Evolutionary conservation across 2,329 filamentous ascomycete species (phyloP).

Genomic region (Stachybotrys elegans): DNA sequence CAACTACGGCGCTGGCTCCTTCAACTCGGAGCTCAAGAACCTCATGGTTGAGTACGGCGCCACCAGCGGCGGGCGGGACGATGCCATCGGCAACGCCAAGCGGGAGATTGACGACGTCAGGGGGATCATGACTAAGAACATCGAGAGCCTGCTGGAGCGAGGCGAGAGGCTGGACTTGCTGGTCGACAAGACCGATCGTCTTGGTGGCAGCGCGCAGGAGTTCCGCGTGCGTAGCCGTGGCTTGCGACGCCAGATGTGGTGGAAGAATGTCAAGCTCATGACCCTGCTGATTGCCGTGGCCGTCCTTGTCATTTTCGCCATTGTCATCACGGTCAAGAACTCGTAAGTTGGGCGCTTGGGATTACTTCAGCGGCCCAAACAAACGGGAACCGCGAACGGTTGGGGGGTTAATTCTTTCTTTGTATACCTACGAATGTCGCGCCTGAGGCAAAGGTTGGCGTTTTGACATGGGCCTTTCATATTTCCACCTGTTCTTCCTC

Average conservation of each 20-base stretch:
- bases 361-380: too few species aligned
- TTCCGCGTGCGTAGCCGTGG: conserved; percentile 85
- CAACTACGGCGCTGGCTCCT: conserved; percentile 83
- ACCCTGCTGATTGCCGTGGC: conserved; percentile 68
- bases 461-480: too few species aligned
- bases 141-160: conserved; percentile 81
- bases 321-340: conserved; percentile 50
- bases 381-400: too few species aligned
- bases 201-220: conserved; percentile 84
- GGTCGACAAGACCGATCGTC: conserved; percentile 91
- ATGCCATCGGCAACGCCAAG: conserved; percentile 79
- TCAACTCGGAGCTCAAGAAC: conserved; percentile 72
- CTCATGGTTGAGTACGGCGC: conserved; percentile 84
- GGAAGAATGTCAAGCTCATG: conserved; percentile 98
- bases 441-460: too few species aligned
- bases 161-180: conserved; percentile 91
- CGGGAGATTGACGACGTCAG: conserved; percentile 88
- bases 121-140: conserved; percentile 94
- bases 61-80: conserved; percentile 66
- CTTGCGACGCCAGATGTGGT: conserved; percentile 94
- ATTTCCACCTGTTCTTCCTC: too few species aligned
- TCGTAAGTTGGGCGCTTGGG: too few species aligned
- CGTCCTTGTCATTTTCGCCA: conserved; percentile 49
- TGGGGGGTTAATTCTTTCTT: too few species aligned
- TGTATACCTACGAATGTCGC: too few species aligned